These are phyloP conservation scores for Microbotryum intermedium DNA, from an alignment of 1,284 basidiomycete species.

Conservation along the genomic window DNA sequence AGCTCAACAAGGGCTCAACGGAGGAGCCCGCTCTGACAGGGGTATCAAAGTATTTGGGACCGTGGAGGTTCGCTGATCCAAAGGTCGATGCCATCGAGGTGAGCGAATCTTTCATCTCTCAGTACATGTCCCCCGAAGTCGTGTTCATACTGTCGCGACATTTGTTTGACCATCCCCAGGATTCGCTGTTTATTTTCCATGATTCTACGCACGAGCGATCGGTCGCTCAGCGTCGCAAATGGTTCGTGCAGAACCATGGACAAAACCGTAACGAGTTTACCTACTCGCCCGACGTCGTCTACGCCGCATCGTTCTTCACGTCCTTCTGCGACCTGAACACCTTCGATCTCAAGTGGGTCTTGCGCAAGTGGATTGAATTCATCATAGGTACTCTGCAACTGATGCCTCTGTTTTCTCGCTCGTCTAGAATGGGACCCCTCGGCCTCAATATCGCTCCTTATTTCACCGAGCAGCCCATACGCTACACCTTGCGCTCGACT, in stretches of 20 bases:
- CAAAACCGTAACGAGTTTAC: slow-evolving; percentile 35
- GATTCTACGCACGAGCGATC: slow-evolving; percentile 34
- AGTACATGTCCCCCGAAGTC: background rate
- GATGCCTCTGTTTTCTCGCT: background rate
- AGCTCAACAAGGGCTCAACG: slow-evolving; percentile 11
- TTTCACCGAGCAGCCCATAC: slow-evolving; percentile 40
- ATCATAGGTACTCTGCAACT: no score
- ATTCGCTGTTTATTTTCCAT: slow-evolving; percentile 42
- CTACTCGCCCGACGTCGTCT: slow-evolving; percentile 37
- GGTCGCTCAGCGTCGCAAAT: slow-evolving; percentile 39
- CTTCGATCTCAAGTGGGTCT: slow-evolving; percentile 22
- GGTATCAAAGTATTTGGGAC: slow-evolving; percentile 32
- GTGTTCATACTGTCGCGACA: background rate
- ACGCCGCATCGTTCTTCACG: slow-evolving; percentile 29
- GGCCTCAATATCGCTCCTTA: slow-evolving; percentile 25
- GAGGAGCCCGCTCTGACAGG: no score
- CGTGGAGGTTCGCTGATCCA: slow-evolving; percentile 40
- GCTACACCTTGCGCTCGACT: slow-evolving; percentile 41
- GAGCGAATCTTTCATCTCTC: background rate
- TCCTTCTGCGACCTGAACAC: slow-evolving; percentile 34
- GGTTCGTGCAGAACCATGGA: slow-evolving; percentile 34
- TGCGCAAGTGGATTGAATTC: background rate
- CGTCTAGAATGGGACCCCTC: slow-evolving; percentile 20
- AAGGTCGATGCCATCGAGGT: slow-evolving; percentile 40
- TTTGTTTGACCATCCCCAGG: slow-evolving; percentile 13